These are phyloP conservation scores for Moricandia arvensis DNA, from an alignment of 345 rosid species.

Conservation along the genomic window DNA sequence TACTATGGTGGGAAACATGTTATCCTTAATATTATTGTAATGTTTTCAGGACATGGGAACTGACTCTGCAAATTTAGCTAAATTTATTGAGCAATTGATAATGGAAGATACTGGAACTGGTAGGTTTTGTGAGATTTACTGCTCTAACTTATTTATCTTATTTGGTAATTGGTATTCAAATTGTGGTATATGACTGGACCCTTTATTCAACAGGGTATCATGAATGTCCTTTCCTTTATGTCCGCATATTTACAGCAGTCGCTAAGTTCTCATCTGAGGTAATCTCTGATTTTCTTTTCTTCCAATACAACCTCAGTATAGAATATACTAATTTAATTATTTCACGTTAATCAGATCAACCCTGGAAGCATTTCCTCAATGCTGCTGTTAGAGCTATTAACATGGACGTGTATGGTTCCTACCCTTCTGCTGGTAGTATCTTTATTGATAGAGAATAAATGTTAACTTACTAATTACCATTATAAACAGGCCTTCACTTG, in stretches of 20 bases:
- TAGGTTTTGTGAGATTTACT: conserved; percentile 25
- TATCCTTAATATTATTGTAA: neutral
- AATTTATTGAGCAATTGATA: conserved; percentile 65
- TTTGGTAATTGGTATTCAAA: conserved; percentile 20
- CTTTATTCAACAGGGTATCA: conserved; percentile 65
- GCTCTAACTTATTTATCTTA: too few species aligned
- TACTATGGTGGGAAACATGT: conserved; percentile 17
- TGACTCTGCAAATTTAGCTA: conserved; percentile 46
- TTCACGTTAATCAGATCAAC: conserved; percentile 54
- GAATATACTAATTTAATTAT: conserved; percentile 16
- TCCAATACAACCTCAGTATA: conserved; percentile 1
- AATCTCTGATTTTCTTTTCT: conserved; percentile 34
- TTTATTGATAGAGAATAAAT: conserved; percentile 5
- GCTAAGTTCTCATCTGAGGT: conserved; percentile 90
- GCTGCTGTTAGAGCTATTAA: conserved; percentile 70
- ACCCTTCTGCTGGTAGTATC: conserved; percentile 18
- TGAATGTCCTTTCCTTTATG: conserved; percentile 86
- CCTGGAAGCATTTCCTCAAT: conserved; percentile 58
- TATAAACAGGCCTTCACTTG: conserved; percentile 71
- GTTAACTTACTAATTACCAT: conserved; percentile 27
- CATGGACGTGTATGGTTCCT: conserved; percentile 69
- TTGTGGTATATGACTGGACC: conserved; percentile 15
- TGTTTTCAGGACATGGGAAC: conserved; percentile 55
- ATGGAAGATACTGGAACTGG: conserved; percentile 64
- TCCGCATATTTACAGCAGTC: conserved; percentile 68